Conservation (phyloP, 2,329 filamentous ascomycete species). For the Sporothrix inflata region DNA sequence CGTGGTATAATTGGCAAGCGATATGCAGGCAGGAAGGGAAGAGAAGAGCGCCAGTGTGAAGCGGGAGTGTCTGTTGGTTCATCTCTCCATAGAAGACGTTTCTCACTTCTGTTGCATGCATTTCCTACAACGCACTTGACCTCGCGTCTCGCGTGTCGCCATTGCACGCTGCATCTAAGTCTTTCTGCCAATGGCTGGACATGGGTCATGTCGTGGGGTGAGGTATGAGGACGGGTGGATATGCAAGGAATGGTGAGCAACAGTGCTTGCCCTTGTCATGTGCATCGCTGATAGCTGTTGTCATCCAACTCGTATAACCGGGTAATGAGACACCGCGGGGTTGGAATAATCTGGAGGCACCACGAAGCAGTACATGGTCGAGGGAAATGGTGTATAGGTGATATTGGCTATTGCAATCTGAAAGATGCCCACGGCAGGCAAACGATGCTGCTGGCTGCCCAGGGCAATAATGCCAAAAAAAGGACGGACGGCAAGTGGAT, state of each 20-base stretch:
- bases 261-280: neutral
- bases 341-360: neutral
- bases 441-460: no score
- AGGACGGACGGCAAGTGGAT: neutral
- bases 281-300: neutral
- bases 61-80: neutral
- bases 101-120: slow-evolving; percentile 16
- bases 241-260: no score
- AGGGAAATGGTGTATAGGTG: no score
- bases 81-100: neutral
- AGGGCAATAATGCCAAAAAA: neutral
- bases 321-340: slow-evolving; percentile 15
- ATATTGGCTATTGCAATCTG: neutral
- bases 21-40: slow-evolving; percentile 6
- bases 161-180: neutral
- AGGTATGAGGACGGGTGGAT: neutral
- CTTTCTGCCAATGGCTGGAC: neutral
- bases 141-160: neutral
- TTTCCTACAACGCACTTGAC: slow-evolving; percentile 15
- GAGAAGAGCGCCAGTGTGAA: neutral
- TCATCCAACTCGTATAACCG: slow-evolving; percentile 14
- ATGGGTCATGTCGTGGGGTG: neutral
- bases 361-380: slow-evolving; percentile 8
- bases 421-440: neutral
- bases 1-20: neutral